Evolutionary conservation across 2,329 filamentous ascomycete species (phyloP).

Genomic region (Fusarium sp.): DNA sequence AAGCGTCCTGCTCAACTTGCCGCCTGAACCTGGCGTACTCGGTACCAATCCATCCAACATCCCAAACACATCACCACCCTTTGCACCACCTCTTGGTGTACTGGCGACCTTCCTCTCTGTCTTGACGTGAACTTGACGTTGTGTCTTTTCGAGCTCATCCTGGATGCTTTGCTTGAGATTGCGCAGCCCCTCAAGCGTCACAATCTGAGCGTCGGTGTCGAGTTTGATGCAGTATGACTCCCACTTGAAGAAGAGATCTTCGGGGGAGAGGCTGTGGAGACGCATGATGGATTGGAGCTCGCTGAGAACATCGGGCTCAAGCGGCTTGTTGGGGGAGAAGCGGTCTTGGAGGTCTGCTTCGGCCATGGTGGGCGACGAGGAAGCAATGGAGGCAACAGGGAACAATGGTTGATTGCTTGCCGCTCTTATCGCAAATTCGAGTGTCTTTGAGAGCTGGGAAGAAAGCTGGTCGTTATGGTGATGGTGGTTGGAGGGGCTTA

Average conservation of each 20-base stretch:
- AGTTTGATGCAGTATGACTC: constrained; percentile 98
- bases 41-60: constrained; percentile 82
- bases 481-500: constrained; percentile 33
- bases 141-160: constrained; percentile 83
- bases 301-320: constrained; percentile 81
- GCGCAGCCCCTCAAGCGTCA: constrained; percentile 75
- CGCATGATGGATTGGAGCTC: constrained; percentile 90
- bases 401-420: background rate
- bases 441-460: constrained; percentile 1
- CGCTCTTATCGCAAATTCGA: background rate
- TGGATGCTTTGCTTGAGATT: constrained; percentile 89
- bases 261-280: constrained; percentile 81
- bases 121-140: constrained; percentile 72
- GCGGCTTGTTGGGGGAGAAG: constrained; percentile 56
- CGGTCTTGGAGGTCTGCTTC: constrained; percentile 50
- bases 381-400: background rate
- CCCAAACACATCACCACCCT: constrained; percentile 80
- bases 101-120: constrained; percentile 71
- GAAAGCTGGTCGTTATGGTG: constrained; percentile 18
- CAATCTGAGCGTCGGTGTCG: constrained; percentile 80
- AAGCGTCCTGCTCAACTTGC: constrained; percentile 56
- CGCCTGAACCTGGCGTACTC: constrained; percentile 65
- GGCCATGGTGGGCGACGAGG: constrained; percentile 49
- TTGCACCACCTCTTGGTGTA: constrained; percentile 69
- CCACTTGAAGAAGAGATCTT: constrained; percentile 99